phyloP scores from a whole-genome alignment of 148 eudicot genomes.

The Bassia scoparia region DNA sequence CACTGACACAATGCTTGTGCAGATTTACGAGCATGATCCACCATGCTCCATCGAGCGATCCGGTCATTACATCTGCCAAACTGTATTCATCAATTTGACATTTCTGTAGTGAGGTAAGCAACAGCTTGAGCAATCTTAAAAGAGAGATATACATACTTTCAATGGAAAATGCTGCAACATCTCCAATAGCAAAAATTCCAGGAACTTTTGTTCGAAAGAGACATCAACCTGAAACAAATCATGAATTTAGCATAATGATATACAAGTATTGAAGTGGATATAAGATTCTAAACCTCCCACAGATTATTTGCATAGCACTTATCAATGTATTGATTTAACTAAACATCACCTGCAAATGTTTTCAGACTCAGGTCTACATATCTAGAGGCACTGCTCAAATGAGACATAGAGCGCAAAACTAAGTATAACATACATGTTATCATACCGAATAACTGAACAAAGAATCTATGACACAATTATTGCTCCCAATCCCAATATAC shows the following conservation, averaged over 20 bases:
- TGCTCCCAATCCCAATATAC: neutral
- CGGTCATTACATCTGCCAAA: constrained; percentile 80
- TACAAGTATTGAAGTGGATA: neutral
- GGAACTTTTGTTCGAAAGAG: constrained; percentile 74
- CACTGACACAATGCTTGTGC: constrained; percentile 84
- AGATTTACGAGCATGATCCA: constrained; percentile 95
- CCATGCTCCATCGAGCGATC: constrained; percentile 82
- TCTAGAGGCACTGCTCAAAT: neutral
- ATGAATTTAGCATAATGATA: neutral
- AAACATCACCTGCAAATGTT: neutral
- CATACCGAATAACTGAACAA: neutral
- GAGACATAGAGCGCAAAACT: neutral
- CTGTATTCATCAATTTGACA: constrained; percentile 17
- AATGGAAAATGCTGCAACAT: constrained; percentile 97
- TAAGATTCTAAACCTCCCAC: neutral
- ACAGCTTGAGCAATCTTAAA: neutral
- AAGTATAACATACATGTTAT: neutral
- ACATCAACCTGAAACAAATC: constrained; percentile 70
- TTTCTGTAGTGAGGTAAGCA: neutral
- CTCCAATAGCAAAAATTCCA: constrained; percentile 94
- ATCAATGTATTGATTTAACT: neutral
- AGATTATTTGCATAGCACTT: neutral
- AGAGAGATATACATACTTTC: constrained; percentile 43
- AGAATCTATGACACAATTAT: neutral
- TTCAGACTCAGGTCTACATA: neutral